Base-by-base conservation (phyloP, 2,329 filamentous ascomycete genomes). In the Apiospora hydei region DNA sequence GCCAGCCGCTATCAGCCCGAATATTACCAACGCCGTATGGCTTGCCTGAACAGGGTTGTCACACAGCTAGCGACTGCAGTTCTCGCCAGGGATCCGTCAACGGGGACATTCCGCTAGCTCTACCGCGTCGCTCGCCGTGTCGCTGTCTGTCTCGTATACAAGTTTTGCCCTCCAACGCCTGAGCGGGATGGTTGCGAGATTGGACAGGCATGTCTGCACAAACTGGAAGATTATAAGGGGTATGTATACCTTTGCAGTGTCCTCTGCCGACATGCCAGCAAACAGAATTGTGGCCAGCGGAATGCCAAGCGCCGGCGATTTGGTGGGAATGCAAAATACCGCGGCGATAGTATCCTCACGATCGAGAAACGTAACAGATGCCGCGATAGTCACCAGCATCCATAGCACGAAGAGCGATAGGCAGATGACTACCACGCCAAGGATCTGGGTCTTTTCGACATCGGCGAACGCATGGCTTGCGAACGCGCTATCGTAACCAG, bases 401-500 rank as follows among this genome's bases (percentile, higher is more conserved):
- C 68, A 69, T 16, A 49, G 30, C 26, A 69, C 7, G 68, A 51
- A 69, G 18, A 69, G 47, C 26, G n/a, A 8, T 16, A 24, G 13
- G 8, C 34, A 43, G 14, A 53, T 41, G 21, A 41, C 21, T 6
- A 57, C n/a, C 16, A 69, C 46, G 30, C 30, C 26, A 24, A 41
- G 2, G 16, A 53, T 30, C 14, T 51, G 26, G n/a, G 7, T 14
- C 10, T 47, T 24, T 14, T 49, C n/a, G 18, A 51, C 14, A 24
- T 47, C 49, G 10, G 47, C 8, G 1, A 69, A 69, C 47, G 68
- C 46, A 7, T 51, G 26, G n/a, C 34, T 51, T 6, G 68, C 47
- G 68, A 69, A 57, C 4, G 68, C 68, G 47, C 68, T 69, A 24
- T 57, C 68, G 21, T 69, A 69, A 16, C 44, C 68, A 4, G 68